These are phyloP conservation scores for Wakefieldia striispora DNA, from an alignment of 768 basidiomycete genomes.

Conservation along the genomic window DNA sequence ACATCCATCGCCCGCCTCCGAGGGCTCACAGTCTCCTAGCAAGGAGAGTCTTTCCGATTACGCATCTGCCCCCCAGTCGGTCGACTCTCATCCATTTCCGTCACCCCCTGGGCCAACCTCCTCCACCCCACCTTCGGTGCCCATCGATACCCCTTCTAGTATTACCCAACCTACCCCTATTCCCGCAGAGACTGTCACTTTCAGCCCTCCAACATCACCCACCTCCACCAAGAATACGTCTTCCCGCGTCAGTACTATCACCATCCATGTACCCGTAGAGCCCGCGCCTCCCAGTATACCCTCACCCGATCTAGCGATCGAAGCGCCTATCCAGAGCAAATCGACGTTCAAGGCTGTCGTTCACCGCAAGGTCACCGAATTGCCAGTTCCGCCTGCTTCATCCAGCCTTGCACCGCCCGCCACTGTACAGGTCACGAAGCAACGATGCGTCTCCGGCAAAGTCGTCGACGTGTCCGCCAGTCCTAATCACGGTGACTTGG, in stretches of 20 bases:
- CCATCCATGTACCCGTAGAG: constrained; percentile 1
- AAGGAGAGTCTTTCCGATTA: constrained; percentile 12
- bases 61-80: constrained; percentile 15
- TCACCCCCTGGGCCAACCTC: not conserved
- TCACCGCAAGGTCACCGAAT: constrained; percentile 51
- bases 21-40: constrained; percentile 2
- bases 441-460: constrained; percentile 24
- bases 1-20: not conserved
- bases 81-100: constrained; percentile 8
- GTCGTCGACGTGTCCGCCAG: constrained; percentile 39
- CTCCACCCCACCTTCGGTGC: not conserved
- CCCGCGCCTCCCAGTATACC: constrained; percentile 4
- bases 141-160: not conserved
- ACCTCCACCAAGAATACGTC: not conserved
- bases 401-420: constrained; percentile 16
- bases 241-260: not conserved
- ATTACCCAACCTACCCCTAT: not conserved
- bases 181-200: not conserved
- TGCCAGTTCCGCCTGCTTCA: constrained; percentile 14
- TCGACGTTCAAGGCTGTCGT: constrained; percentile 54
- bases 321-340: constrained; percentile 11
- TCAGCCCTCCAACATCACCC: not conserved
- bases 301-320: constrained; percentile 6
- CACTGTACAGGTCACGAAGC: constrained; percentile 28
- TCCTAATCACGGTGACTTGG: constrained; percentile 52